These are phyloP conservation scores for Cydonia oblonga DNA, from an alignment of 331 rosid species.

Conservation along the genomic window DNA sequence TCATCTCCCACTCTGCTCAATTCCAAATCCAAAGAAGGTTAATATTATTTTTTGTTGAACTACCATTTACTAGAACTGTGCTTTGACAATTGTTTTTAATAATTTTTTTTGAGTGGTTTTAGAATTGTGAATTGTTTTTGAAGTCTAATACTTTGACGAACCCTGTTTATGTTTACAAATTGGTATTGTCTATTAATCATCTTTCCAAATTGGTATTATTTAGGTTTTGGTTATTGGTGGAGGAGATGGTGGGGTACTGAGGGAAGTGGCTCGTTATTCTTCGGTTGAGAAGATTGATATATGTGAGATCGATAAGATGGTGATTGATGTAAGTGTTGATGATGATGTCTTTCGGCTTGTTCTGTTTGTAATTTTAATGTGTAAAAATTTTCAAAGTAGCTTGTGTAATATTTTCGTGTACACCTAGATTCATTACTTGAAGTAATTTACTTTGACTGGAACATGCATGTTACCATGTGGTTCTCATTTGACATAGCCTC, in stretches of 20 bases:
- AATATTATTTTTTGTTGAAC: background rate
- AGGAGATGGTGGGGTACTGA: conserved; percentile 94
- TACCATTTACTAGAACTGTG: background rate
- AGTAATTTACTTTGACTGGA: background rate
- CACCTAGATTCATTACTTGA: background rate
- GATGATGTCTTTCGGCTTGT: background rate
- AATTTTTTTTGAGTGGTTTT: background rate
- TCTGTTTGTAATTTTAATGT: background rate
- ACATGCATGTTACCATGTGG: background rate
- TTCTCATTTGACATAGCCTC: background rate
- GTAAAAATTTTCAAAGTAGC: background rate
- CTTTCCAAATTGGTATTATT: conserved; percentile 4
- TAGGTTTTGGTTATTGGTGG: conserved; percentile 99
- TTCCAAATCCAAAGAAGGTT: conserved; percentile 84
- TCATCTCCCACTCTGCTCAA: conserved; percentile 97
- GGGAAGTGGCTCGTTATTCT: conserved; percentile 89
- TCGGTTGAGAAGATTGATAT: conserved; percentile 81
- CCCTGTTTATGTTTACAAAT: background rate
- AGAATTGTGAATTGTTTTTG: background rate
- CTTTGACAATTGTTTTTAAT: background rate
- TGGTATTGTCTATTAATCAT: background rate
- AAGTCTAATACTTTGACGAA: background rate
- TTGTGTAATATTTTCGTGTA: background rate
- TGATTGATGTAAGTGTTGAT: conserved; percentile 64
- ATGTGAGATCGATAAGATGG: conserved; percentile 98